Evolutionary conservation across 2,329 filamentous ascomycete species (phyloP), one percentile per base, ranked within the genome.

Genomic region (Fusarium staphyleae): DNA sequence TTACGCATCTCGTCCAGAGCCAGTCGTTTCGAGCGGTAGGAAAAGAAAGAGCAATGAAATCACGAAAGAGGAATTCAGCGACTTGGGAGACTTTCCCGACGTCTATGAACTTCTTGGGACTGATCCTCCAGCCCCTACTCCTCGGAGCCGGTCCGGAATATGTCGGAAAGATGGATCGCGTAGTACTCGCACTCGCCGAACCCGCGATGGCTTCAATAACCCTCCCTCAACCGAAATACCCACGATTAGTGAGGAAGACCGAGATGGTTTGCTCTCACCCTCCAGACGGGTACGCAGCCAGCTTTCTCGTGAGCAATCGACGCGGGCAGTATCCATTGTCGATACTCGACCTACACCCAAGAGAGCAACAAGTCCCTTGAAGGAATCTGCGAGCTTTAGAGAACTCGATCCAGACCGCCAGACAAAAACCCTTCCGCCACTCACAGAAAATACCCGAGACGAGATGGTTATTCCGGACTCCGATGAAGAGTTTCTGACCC

Each of bases 21-120:
- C 74, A 5, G 43, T 68, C 9, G 57, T 72, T 2, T 77, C 69
- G 36, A 73, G 74, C 37, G 72, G 72, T 14, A 81, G 78, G 67
- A 85, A 84, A 68, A 70, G 81, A 55, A 84, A 84, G 65, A 82
- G 80, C 55, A 71, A 70, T 18, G 78, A 82, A 9, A 78, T 81
- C 18, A 75, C 65, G 54, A 74, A 70, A 52, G 65, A 68, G 19
- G 68, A 73, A 11, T 66, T 69, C 12, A 70, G 67, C 13, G 70
- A 74, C 4, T 68, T 77, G 12, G 77, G 78, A 28, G 76, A 80
- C 14, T 85, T 83, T 37, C 81, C 80, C 0, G 82, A 86, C 56
- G 78, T 86, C 7, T 77, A 80, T 56, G 74, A 83, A 40, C 70
- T 79, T 40, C 68, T 77, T 10, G 78, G 75, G 22, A 77, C 75